Percentiles rank a stretch among this genome's conserved stretches.
These are phyloP conservation scores for Neonectria magnoliae DNA, from an alignment of 2,329 filamentous ascomycete species.

Conservation along the genomic window DNA sequence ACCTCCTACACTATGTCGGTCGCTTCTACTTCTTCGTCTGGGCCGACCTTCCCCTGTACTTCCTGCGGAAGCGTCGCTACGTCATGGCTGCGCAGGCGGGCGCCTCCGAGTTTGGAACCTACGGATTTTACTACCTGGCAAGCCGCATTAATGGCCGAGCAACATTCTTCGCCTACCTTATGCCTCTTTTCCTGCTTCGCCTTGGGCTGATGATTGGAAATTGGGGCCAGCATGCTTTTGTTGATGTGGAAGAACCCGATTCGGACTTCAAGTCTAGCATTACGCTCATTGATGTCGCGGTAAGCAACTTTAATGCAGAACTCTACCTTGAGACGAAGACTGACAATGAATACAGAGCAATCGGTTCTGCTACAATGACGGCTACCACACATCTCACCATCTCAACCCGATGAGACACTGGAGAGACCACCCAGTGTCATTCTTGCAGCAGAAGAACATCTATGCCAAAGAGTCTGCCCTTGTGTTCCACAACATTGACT, in stretches of 20 bases:
- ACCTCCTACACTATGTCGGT: constrained; percentile 78
- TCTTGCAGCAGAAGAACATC: constrained; percentile 73
- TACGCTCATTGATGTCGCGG: constrained; percentile 80
- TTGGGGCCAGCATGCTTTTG: constrained; percentile 86
- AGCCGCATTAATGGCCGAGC: constrained; percentile 63
- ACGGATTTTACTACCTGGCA: constrained; percentile 61
- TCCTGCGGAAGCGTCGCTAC: constrained; percentile 69
- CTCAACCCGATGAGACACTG: constrained; percentile 82
- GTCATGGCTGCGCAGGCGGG: constrained; percentile 64
- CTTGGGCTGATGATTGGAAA: constrained; percentile 83
- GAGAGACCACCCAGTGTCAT: constrained; percentile 81
- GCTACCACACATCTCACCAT: constrained; percentile 84
- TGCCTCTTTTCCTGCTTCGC: constrained; percentile 74
- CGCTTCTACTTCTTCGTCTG: constrained; percentile 80
- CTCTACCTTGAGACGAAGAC: not conserved
- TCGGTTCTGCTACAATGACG: constrained; percentile 84
- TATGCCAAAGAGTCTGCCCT: constrained; percentile 76
- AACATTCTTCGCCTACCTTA: constrained; percentile 70
- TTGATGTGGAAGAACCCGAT: constrained; percentile 78
- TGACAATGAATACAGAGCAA: constrained; percentile 67
- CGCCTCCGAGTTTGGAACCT: constrained; percentile 70
- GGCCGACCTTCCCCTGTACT: constrained; percentile 80
- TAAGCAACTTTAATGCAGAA: constrained; percentile 55
- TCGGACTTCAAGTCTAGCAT: constrained; percentile 84
- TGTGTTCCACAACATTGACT: constrained; percentile 85